Percentiles rank a stretch among this genome's conserved stretches.
These are phyloP conservation scores for Termitomyces sp. DNA, from an alignment of 768 basidiomycete genomes.

Conservation along the genomic window DNA sequence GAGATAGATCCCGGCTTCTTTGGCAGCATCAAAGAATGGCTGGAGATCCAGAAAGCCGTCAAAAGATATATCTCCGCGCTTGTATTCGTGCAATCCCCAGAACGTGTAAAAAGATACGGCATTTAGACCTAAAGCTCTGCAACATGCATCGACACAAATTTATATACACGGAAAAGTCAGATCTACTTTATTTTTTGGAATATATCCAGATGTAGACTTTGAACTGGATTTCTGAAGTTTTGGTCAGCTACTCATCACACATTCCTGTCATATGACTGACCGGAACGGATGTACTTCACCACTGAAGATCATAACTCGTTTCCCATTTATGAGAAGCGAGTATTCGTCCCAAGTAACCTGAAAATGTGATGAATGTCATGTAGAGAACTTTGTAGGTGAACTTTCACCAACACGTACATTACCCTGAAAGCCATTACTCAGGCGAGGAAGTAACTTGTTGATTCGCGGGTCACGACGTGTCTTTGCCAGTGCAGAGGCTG, in stretches of 20 bases:
- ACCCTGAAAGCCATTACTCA: constrained; percentile 25
- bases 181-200: constrained; percentile 39
- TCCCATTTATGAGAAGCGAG: constrained; percentile 35
- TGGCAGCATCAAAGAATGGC: constrained; percentile 50
- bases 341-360: constrained; percentile 43
- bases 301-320: constrained; percentile 34
- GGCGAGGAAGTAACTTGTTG: constrained; percentile 10
- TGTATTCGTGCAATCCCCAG: constrained; percentile 41
- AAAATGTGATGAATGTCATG: background rate
- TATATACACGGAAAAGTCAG: background rate
- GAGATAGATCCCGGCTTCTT: constrained; percentile 49
- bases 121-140: constrained; percentile 37
- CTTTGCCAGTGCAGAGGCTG: constrained; percentile 18
- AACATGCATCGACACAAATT: background rate
- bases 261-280: constrained; percentile 15
- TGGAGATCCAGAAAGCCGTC: constrained; percentile 51
- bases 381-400: background rate
- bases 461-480: constrained; percentile 2
- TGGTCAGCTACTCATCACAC: background rate
- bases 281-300: constrained; percentile 40
- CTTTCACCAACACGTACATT: constrained; percentile 18
- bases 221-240: constrained; percentile 30
- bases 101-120: constrained; percentile 39
- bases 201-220: constrained; percentile 36
- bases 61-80: constrained; percentile 45